A percentile compares a stretch with the other conserved stretches of the same genome.
phyloP scores from a whole-genome alignment of 2,329 filamentous ascomycete genomes.

The Arthrobotrys musiformis region DNA sequence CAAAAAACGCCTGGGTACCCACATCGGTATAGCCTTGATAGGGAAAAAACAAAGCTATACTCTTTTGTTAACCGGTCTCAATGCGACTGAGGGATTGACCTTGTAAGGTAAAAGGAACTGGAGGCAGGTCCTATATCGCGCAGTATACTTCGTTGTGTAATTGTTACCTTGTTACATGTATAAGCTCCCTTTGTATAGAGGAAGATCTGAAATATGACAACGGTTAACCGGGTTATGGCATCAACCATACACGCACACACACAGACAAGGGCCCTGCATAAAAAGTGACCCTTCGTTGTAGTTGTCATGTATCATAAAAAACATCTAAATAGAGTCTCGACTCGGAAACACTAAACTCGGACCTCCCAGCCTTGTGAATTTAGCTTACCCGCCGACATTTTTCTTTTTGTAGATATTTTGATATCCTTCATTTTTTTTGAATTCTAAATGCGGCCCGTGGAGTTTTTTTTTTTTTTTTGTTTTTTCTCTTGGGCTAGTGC shows the following conservation, averaged over 20 bases:
- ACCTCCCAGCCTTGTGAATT: constrained; percentile 5
- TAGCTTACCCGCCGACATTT: too few species aligned
- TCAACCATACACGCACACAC: neutral
- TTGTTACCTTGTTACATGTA: neutral
- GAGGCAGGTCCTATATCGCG: neutral
- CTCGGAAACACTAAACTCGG: neutral
- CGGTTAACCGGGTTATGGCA: neutral
- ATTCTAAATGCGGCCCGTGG: neutral
- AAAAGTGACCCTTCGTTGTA: neutral
- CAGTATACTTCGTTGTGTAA: neutral
- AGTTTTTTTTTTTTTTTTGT: too few species aligned
- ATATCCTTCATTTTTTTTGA: neutral
- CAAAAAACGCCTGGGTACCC: neutral
- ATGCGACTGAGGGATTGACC: neutral
- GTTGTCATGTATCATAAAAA: neutral
- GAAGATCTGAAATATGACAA: constrained; percentile 14
- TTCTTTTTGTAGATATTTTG: neutral
- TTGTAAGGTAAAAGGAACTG: neutral
- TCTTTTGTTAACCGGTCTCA: neutral
- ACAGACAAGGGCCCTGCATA: neutral
- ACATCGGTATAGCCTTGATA: too few species aligned
- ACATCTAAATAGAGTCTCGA: neutral
- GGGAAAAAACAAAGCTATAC: too few species aligned
- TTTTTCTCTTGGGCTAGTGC: neutral
- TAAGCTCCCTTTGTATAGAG: neutral